Base-by-base conservation (phyloP, 2,329 filamentous ascomycete species). In the Gremmenia infestans region DNA sequence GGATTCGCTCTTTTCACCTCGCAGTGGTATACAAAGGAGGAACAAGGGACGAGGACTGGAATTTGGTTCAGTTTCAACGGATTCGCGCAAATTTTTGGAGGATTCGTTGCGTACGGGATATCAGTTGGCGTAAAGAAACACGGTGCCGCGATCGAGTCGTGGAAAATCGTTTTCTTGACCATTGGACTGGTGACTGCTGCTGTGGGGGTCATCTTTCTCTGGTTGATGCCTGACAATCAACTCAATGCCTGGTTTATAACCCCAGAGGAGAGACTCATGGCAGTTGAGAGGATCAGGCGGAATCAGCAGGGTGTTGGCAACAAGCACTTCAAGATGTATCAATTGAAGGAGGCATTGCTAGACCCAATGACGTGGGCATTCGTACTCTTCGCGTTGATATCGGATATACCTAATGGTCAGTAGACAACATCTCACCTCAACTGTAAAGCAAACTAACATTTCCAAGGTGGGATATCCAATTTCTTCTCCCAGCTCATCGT, bases 11-110 rank as follows among this genome's bases (percentile, higher is more conserved):
- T 89, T 1, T 78, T 89, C 62, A 88, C 85, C 1, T 81, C 76
- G 3, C 83, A 88, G 71, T 89, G 86, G 86, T 90, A 88, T 63
- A 89, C 87, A 1, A 84, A 84, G 68, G 76, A 76, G 53, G 86
- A 89, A 67, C 86, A 89, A 71, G 83, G 81, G 1, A 73, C 76
- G 0, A 74, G 86, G 8, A 81, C 80, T 1, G 80, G 79, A 4
- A 80, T 88, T 54, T 89, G 86, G 86, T 88, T 88, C 71, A 79
- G 74, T 50, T 87, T 86, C 73, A 86, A 86, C 59, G 83, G 83
- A 2, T 79, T 79, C 52, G 83, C 80, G 0, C 82, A 84, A 67
- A 83, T 87, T 15, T 74, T 87, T 37, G 84, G 84, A 7, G 84
- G 83, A 2, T 60, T 82, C 1, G 71, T 87, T 0, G 82, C 83